phyloP scores from a whole-genome alignment of 257 asterid genomes.

The Cruciata laevipes region DNA sequence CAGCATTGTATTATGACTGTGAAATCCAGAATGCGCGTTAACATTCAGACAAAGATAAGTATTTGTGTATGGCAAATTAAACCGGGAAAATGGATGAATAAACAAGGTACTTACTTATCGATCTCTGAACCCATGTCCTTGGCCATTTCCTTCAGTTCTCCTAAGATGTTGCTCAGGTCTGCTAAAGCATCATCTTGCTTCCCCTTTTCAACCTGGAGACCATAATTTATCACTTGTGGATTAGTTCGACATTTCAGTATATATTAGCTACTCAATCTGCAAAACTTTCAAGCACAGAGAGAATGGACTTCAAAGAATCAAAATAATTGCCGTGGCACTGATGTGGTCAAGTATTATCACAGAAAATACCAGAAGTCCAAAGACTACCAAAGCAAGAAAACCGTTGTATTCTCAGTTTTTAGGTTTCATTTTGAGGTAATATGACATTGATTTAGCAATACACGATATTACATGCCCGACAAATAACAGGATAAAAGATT shows the following conservation, averaged over 20 bases:
- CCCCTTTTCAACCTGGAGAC: slow-evolving; percentile 27
- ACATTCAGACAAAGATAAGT: neutral
- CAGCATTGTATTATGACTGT: slow-evolving; percentile 32
- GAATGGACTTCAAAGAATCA: too few relatives aligned
- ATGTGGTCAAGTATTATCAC: neutral
- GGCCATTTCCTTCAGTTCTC: slow-evolving; percentile 46
- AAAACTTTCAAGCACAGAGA: neutral
- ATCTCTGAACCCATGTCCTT: slow-evolving; percentile 44
- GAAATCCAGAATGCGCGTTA: slow-evolving; percentile 1
- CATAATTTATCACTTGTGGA: neutral
- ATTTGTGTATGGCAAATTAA: neutral
- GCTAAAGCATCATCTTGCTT: slow-evolving; percentile 46
- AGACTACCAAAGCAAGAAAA: neutral
- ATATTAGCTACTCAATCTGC: neutral
- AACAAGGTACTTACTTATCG: slow-evolving; percentile 21
- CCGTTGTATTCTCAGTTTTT: neutral
- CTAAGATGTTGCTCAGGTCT: slow-evolving; percentile 34
- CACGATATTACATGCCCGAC: neutral
- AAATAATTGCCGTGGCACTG: neutral
- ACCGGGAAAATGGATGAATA: neutral
- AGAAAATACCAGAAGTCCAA: neutral
- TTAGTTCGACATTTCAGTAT: neutral
- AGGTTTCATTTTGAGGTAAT: neutral
- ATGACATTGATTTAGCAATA: neutral
- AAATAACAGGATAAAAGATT: slow-evolving; percentile 1